These are phyloP conservation scores for Amanita phalloides DNA, from an alignment of 768 basidiomycete genomes.

Conservation along the genomic window DNA sequence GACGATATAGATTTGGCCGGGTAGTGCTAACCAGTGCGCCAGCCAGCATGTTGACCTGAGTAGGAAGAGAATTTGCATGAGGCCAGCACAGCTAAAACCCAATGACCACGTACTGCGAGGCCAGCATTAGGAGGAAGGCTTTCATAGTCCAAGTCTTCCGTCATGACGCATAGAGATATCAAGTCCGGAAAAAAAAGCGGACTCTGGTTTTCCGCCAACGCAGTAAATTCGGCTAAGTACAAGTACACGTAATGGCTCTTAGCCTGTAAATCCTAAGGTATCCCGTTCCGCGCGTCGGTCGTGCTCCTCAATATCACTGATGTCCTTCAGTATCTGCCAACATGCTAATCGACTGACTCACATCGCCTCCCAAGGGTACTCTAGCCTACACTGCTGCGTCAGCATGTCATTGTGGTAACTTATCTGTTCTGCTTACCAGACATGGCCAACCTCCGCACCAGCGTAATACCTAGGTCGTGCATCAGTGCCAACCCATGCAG, in stretches of 20 bases:
- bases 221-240: background rate
- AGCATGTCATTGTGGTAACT: background rate
- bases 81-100: background rate
- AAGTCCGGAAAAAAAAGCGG: background rate
- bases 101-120: slow-evolving; percentile 45
- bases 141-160: slow-evolving; percentile 39
- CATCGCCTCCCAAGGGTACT: slow-evolving; percentile 78
- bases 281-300: slow-evolving; percentile 48
- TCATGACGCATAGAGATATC: slow-evolving; percentile 14
- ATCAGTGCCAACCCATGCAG: background rate
- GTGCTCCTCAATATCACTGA: slow-evolving; percentile 69
- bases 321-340: background rate
- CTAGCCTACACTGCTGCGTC: slow-evolving; percentile 39
- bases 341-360: slow-evolving; percentile 20
- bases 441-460: slow-evolving; percentile 62
- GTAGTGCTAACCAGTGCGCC: slow-evolving; percentile 74
- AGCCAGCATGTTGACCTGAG: slow-evolving; percentile 91
- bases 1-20: slow-evolving; percentile 5
- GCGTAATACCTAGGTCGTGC: slow-evolving; percentile 53
- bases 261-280: slow-evolving; percentile 8
- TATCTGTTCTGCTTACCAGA: slow-evolving; percentile 44
- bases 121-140: slow-evolving; percentile 63
- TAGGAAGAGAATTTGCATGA: slow-evolving; percentile 9
- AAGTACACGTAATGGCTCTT: background rate
- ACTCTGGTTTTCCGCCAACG: background rate